Base-by-base conservation (phyloP, 2,329 filamentous ascomycete species). In the Colletotrichum orchidophilum region DNA sequence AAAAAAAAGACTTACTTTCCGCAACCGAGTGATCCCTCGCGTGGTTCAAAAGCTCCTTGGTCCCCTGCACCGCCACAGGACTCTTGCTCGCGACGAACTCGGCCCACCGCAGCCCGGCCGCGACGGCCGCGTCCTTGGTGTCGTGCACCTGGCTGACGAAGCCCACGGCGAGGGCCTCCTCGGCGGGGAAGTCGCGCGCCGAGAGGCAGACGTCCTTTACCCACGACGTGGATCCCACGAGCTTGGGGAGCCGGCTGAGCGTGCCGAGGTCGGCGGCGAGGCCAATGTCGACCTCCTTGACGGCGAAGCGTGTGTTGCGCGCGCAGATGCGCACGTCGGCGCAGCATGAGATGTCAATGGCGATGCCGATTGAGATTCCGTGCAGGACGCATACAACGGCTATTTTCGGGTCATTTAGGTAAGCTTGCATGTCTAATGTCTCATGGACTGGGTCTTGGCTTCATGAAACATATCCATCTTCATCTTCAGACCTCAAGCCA, bases 31-130 rank as follows among this genome's bases (percentile, higher is more conserved):
- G 90, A 80, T 97, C 95, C 76, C 94, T 87, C 39, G 92, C 93
- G 78, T 92, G 94, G 81, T 96, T 95, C 78, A 97, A 79, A 73
- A 97, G 82, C 83, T 96, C 93, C 85, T 97, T 97, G 9, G 95
- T 97, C 6, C 93, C 92, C 83, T 94, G 90, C 74, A 96, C 93
- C 1, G 94, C 95, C 26, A 98, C 91, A 0, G 96, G 96, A 77
- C 93, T 96, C 87, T 98, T 98, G 21, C 80, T 84, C 31, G 93
- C 93, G 70, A 98, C 88, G 76, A 90, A 76, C 12, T 78, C 81
- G 1, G 92, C 94, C 77, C 93, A 78, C 73, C 89, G 85, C 71
- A 95, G 58, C 0, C 87, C 94, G 46, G 87, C 87, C 50, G 83
- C 82, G 27, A 97, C 79, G 2, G 92, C 88, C 53, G 86, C 87